These are phyloP conservation scores for Dujonia santamariae DNA, from an alignment of 1,139 yeast genomes.

Conservation along the genomic window DNA sequence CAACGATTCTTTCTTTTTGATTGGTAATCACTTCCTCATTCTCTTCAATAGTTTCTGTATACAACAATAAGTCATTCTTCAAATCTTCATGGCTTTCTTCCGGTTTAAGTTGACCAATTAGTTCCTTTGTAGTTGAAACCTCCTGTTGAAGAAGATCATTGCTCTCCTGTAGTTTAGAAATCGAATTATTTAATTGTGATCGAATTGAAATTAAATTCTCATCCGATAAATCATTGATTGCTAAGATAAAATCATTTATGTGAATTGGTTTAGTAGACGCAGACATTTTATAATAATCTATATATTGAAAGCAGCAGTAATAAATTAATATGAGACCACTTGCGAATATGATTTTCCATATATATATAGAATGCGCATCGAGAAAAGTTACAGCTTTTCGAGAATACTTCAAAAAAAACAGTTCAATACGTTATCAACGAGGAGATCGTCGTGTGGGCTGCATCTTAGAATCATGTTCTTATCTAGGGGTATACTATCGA, in stretches of 20 bases:
- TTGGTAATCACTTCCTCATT: constrained; percentile 28
- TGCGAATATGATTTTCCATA: no score
- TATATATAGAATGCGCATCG: constrained; percentile 15
- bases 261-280: constrained; percentile 22
- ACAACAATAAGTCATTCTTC: constrained; percentile 25
- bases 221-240: constrained; percentile 34
- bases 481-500: not conserved
- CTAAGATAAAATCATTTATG: constrained; percentile 24
- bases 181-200: constrained; percentile 23
- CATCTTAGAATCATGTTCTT: not conserved
- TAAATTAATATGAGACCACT: no score
- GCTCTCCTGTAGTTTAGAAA: constrained; percentile 30
- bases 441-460: no score
- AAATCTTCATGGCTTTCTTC: constrained; percentile 11
- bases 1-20: constrained; percentile 23
- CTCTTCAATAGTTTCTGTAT: constrained; percentile 30
- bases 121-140: constrained; percentile 15
- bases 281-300: constrained; percentile 23
- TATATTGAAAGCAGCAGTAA: no score
- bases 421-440: no score
- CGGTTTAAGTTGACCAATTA: constrained; percentile 10
- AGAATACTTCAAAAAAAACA: no score
- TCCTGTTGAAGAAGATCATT: constrained; percentile 28
- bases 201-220: constrained; percentile 24
- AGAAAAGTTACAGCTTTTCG: no score